Evolutionary conservation across 139 green algal species (phyloP).

Genomic region (Tetraselmis chui): DNA sequence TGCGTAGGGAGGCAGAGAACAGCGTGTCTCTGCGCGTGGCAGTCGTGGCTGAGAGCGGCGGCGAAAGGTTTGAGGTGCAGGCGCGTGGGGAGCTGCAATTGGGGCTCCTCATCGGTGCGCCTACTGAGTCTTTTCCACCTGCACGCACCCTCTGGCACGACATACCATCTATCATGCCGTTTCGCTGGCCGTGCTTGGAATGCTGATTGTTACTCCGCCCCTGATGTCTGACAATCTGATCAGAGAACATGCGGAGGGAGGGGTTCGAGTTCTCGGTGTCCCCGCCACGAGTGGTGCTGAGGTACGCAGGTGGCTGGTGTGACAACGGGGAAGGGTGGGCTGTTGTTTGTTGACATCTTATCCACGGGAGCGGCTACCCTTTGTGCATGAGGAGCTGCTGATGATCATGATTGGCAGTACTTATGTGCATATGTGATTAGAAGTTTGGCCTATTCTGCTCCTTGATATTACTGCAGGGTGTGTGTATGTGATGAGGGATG

Average conservation of each 20-base stretch:
- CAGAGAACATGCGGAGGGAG: constrained; percentile 79
- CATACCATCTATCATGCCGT: too few species aligned
- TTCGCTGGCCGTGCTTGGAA: too few species aligned
- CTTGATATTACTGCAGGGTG: constrained; percentile 3
- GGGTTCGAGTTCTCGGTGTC: constrained; percentile 82
- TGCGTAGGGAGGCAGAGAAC: constrained; percentile 71
- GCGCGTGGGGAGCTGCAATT: constrained; percentile 88
- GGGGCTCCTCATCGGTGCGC: constrained; percentile 68
- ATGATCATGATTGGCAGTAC: not conserved
- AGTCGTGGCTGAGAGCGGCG: constrained; percentile 25
- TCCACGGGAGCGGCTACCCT: too few species aligned
- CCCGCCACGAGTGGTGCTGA: constrained; percentile 64
- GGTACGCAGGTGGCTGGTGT: constrained; percentile 4
- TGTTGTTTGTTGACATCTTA: constrained; percentile 2
- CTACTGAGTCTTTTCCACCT: too few species aligned
- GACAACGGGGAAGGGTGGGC: not conserved
- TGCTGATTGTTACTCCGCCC: not conserved
- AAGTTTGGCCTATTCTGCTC: too few species aligned
- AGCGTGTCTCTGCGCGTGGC: constrained; percentile 62
- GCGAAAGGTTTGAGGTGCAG: constrained; percentile 65
- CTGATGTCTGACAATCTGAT: not conserved
- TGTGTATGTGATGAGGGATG: too few species aligned
- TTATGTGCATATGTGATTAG: too few species aligned
- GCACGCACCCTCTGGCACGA: too few species aligned
- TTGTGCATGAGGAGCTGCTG: too few species aligned